phyloP scores from a whole-genome alignment of 129 eudicot species.

The Glebionis coronaria region DNA sequence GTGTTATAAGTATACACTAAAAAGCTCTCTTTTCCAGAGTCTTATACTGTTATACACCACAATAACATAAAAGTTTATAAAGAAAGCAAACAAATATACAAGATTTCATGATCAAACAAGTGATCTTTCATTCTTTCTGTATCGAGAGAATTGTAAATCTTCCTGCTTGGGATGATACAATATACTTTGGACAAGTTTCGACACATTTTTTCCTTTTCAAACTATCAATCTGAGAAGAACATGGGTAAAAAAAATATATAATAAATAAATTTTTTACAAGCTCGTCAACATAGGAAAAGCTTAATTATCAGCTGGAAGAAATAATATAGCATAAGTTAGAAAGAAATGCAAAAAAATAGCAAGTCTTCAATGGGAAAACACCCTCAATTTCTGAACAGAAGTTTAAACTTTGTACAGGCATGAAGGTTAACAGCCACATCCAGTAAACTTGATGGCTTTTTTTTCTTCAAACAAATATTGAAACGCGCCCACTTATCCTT shows the following conservation, averaged over 20 bases:
- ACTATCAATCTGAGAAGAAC: neutral
- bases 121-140: too few relatives aligned
- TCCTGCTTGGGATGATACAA: too few relatives aligned
- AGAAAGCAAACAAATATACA: too few relatives aligned
- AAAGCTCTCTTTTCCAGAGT: neutral
- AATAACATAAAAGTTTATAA: neutral
- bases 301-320: conserved; percentile 22
- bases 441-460: conserved; percentile 23
- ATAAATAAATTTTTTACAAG: conserved; percentile 13
- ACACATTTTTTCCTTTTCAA: too few relatives aligned
- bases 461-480: neutral
- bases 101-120: too few relatives aligned
- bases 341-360: conserved; percentile 28
- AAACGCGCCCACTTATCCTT: neutral
- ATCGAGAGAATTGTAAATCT: too few relatives aligned
- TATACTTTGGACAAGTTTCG: too few relatives aligned
- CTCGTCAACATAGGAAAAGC: conserved; percentile 12
- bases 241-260: conserved; percentile 5
- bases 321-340: conserved; percentile 22
- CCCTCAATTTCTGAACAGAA: conserved; percentile 24
- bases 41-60: neutral
- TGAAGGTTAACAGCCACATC: conserved; percentile 25
- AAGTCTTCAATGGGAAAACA: conserved; percentile 25
- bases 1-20: neutral
- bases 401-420: conserved; percentile 30